phyloP scores from a whole-genome alignment of 2,329 filamentous ascomycete species.

The Claviceps sp. region DNA sequence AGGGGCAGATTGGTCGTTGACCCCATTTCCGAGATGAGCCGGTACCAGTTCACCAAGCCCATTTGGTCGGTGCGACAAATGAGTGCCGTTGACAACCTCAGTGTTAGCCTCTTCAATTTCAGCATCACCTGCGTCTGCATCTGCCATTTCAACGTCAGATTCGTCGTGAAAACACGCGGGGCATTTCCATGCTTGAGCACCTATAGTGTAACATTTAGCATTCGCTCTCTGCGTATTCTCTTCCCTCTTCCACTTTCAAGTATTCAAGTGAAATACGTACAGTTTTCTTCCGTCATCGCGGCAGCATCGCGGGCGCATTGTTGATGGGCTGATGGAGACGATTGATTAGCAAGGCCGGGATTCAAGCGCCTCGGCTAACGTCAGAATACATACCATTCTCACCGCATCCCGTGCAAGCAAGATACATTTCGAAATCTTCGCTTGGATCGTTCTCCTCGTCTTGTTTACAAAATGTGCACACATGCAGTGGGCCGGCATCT shows the following conservation, averaged over 20 bases:
- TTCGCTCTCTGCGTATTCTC: neutral
- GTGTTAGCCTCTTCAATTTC: slow-evolving; percentile 14
- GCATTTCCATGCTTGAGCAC: slow-evolving; percentile 35
- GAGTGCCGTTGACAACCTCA: slow-evolving; percentile 14
- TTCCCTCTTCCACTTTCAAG: neutral
- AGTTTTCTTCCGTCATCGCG: slow-evolving; percentile 20
- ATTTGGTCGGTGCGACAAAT: slow-evolving; percentile 14
- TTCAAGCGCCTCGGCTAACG: slow-evolving; percentile 10
- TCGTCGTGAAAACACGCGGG: slow-evolving; percentile 30
- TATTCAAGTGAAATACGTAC: slow-evolving; percentile 11
- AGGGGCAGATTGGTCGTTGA: slow-evolving; percentile 51
- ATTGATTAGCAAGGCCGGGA: slow-evolving; percentile 19
- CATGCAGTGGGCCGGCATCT: slow-evolving; percentile 19
- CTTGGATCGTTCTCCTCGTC: slow-evolving; percentile 72
- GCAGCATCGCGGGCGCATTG: slow-evolving; percentile 68
- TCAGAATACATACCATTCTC: slow-evolving; percentile 59
- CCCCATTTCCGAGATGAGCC: slow-evolving; percentile 26
- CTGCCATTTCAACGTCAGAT: slow-evolving; percentile 9
- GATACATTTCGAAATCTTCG: slow-evolving; percentile 66
- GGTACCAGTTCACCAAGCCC: slow-evolving; percentile 19
- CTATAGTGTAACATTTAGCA: slow-evolving; percentile 20
- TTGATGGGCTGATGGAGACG: slow-evolving; percentile 58
- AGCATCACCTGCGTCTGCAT: slow-evolving; percentile 15
- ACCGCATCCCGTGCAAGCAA: slow-evolving; percentile 65
- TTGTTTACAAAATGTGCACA: slow-evolving; percentile 63